Conservation (phyloP, 331 rosid species). For the Quercus phellos region DNA sequence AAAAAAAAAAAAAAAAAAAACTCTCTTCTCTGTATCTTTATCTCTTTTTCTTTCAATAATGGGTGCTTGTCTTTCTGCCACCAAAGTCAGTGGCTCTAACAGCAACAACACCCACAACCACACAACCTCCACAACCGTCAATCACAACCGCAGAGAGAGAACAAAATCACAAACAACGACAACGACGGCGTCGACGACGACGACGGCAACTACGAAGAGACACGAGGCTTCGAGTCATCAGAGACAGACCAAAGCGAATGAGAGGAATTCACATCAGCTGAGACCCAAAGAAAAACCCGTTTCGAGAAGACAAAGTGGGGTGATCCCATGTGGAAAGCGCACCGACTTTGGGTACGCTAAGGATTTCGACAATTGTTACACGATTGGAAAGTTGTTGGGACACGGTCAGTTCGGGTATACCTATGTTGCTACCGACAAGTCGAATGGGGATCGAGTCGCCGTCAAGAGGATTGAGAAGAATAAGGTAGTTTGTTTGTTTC, state of each 20-base stretch:
- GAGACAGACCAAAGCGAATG: slow-evolving; percentile 30
- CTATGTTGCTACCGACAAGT: slow-evolving; percentile 72
- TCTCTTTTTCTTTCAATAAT: slow-evolving; percentile 25
- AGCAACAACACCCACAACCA: slow-evolving; percentile 32
- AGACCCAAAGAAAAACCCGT: slow-evolving; percentile 23
- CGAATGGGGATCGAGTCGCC: slow-evolving; percentile 93
- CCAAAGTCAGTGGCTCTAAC: slow-evolving; percentile 72
- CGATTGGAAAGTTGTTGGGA: slow-evolving; percentile 86
- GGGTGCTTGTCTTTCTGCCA: slow-evolving; percentile 76
- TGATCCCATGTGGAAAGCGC: slow-evolving; percentile 76
- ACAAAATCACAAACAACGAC: slow-evolving; percentile 12
- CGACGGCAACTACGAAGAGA: neutral
- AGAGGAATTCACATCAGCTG: slow-evolving; percentile 24
- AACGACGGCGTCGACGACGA: neutral
- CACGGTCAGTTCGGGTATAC: slow-evolving; percentile 98
- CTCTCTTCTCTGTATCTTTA: slow-evolving; percentile 3
- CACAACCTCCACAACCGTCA: slow-evolving; percentile 12
- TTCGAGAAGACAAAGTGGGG: slow-evolving; percentile 35
- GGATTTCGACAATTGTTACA: slow-evolving; percentile 53
- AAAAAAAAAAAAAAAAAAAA: too few relatives aligned
- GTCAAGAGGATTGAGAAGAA: slow-evolving; percentile 85
- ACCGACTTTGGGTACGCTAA: slow-evolving; percentile 91
- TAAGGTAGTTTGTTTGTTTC: slow-evolving; percentile 51
- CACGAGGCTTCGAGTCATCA: slow-evolving; percentile 24
- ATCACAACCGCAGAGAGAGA: slow-evolving; percentile 40